Base-by-base conservation (phyloP, 148 eudicot species). In the Vaccinium vitisidaea region DNA sequence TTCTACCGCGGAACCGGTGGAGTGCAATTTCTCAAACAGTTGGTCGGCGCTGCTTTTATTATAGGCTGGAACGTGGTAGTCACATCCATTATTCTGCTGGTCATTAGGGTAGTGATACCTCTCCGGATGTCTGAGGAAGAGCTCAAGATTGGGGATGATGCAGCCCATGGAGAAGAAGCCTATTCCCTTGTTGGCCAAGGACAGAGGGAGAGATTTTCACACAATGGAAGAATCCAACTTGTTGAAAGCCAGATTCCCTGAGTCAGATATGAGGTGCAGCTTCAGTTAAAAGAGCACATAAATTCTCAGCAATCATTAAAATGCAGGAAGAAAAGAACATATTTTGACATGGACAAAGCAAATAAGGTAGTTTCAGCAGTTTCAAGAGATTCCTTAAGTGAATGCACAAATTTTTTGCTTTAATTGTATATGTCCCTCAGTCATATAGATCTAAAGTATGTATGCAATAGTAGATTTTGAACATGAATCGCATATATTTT, bases 131-230 rank as follows among this genome's bases (percentile, higher is more conserved):
- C 87, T 2, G 82, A 86, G 21, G 87, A 86, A 18, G 84, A 86
- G 55, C 84, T 86, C 23, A 71, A 30, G 21, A 76, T 86, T 9
- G 87, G 87, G 27, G 87, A 86, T 25, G 87, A 86, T 54, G 87
- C 87, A 1, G 87, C 77, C 23, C 87, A 86, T 52, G 85, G 87
- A 23, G 85, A 86, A 69, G 87, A 86, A 83, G 87, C 87, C 18
- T 86, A 86, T 65, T 84, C 87, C 30, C 82, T 86, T 1, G 76
- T 65, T 3, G 87, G 87, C 3, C 82, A 86, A 76, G 87, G 87
- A 23, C 58, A 82, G 82, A 86, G 84, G 55, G 84, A 86, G 7
- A 54, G 3, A 15, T 77, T 19, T 16, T 21, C 54, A 39, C 10
- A 65, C 30, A 54, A 77, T 77, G 87, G 85, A 25, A 49, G 80